These are phyloP conservation scores for Silene uniflora DNA, from an alignment of 148 eudicot species.

Conservation along the genomic window DNA sequence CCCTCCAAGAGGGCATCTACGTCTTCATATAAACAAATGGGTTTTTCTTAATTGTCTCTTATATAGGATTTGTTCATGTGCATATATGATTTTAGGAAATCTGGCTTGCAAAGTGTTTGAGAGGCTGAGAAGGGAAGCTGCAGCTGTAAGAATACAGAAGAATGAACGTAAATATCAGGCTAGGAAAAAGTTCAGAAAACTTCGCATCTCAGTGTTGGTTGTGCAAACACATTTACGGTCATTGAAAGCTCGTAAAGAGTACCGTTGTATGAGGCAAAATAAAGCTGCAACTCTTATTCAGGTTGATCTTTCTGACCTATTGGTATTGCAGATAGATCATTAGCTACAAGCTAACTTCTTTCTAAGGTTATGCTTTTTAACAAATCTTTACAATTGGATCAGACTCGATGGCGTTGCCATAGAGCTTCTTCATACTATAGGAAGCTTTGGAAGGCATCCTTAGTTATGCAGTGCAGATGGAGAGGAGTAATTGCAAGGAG, in stretches of 20 bases:
- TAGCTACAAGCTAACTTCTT: neutral
- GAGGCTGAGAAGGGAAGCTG: constrained; percentile 63
- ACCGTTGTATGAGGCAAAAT: constrained; percentile 54
- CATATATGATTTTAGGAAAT: constrained; percentile 43
- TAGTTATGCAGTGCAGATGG: constrained; percentile 86
- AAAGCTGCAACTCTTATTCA: constrained; percentile 73
- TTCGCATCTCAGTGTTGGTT: constrained; percentile 55
- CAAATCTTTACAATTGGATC: constrained; percentile 18
- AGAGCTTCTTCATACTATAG: constrained; percentile 60
- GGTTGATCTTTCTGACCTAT: constrained; percentile 38
- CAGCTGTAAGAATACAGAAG: constrained; percentile 69
- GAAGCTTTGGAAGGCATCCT: constrained; percentile 62
- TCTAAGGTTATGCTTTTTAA: constrained; percentile 17
- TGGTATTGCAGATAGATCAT: constrained; percentile 13
- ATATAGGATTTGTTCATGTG: neutral
- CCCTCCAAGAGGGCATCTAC: neutral
- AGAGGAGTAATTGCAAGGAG: constrained; percentile 69
- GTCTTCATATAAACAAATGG: neutral
- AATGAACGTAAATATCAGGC: constrained; percentile 45
- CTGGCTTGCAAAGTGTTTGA: constrained; percentile 56
- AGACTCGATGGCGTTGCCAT: constrained; percentile 83
- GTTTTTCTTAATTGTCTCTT: neutral
- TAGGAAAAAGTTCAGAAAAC: constrained; percentile 51
- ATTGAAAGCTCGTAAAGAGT: constrained; percentile 67
- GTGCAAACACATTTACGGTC: constrained; percentile 69